Evolutionary conservation across 495 filamentous ascomycete species (phyloP).

Genomic region (Aspergillus leporis): DNA sequence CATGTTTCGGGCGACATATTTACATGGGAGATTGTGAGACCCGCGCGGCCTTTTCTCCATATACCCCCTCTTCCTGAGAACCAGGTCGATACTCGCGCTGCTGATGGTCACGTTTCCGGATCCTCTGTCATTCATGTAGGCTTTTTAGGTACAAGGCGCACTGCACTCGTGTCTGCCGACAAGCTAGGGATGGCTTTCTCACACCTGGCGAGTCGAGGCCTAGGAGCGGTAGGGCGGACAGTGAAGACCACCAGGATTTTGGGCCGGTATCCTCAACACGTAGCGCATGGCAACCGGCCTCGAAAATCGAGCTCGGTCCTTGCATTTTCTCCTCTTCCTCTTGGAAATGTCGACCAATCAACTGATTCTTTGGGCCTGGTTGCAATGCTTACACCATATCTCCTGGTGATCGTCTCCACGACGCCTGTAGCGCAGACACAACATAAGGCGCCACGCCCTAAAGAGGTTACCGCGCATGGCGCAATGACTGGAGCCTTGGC

Average conservation of each 20-base stretch:
- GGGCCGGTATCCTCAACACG: slow-evolving; percentile 77
- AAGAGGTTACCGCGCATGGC: slow-evolving; percentile 84
- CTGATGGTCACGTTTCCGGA: slow-evolving; percentile 80
- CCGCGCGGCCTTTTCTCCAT: slow-evolving; percentile 82
- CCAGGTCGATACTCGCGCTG: slow-evolving; percentile 61
- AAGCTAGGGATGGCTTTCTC: slow-evolving; percentile 97
- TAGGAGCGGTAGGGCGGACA: slow-evolving; percentile 78
- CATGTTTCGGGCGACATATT: slow-evolving; percentile 92
- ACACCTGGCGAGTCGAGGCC: slow-evolving; percentile 87
- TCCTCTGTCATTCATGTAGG: slow-evolving; percentile 82
- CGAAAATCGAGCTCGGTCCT: slow-evolving; percentile 94
- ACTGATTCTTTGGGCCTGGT: slow-evolving; percentile 90
- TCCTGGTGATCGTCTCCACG: slow-evolving; percentile 94
- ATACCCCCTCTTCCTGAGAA: slow-evolving; percentile 73
- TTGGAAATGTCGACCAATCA: slow-evolving; percentile 86
- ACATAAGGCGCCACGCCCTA: slow-evolving; percentile 85
- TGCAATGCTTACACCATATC: slow-evolving; percentile 93
- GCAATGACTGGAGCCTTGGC: slow-evolving; percentile 91
- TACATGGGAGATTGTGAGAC: slow-evolving; percentile 87
- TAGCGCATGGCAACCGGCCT: slow-evolving; percentile 56
- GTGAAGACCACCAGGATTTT: slow-evolving; percentile 90
- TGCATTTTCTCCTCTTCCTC: slow-evolving; percentile 84
- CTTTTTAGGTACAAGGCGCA: slow-evolving; percentile 93
- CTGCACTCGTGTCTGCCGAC: slow-evolving; percentile 96
- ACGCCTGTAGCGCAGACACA: slow-evolving; percentile 95